Conservation (phyloP, 2,329 filamentous ascomycete species). For the Aspergillus jensenii region DNA sequence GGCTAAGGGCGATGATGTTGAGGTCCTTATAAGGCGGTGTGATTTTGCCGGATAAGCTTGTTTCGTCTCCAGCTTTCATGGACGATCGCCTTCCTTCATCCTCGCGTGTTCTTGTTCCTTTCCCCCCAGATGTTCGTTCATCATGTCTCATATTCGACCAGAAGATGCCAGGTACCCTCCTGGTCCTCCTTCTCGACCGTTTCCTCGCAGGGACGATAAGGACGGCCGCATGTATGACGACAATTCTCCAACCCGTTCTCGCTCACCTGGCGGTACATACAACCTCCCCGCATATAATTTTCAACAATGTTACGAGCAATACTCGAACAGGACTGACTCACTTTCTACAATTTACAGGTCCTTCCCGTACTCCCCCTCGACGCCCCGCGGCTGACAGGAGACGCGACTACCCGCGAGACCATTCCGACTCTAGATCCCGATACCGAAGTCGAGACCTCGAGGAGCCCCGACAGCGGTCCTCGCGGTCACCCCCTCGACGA, state of each 20-base stretch:
- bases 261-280: slow-evolving; percentile 45
- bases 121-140: slow-evolving; percentile 9
- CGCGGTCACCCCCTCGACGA: slow-evolving; percentile 37
- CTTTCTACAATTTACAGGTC: slow-evolving; percentile 36
- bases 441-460: slow-evolving; percentile 36
- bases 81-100: not conserved
- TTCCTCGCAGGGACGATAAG: slow-evolving; percentile 34
- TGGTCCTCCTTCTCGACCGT: slow-evolving; percentile 23
- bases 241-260: slow-evolving; percentile 40
- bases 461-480: slow-evolving; percentile 33
- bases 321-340: slow-evolving; percentile 40
- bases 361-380: slow-evolving; percentile 35
- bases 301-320: not conserved
- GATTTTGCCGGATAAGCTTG: slow-evolving; percentile 16
- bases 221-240: slow-evolving; percentile 51
- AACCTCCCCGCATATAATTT: slow-evolving; percentile 42
- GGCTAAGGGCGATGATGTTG: too few species aligned
- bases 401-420: slow-evolving; percentile 34
- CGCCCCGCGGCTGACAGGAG: slow-evolving; percentile 38
- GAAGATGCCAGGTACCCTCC: slow-evolving; percentile 28
- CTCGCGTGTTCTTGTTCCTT: slow-evolving; percentile 1
- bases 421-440: slow-evolving; percentile 27
- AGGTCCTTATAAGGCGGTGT: slow-evolving; percentile 14
- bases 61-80: not conserved
- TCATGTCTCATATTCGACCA: slow-evolving; percentile 30